Evolutionary conservation across 768 basidiomycete species (phyloP).

Genomic region (Pulveroboletus sp.): DNA sequence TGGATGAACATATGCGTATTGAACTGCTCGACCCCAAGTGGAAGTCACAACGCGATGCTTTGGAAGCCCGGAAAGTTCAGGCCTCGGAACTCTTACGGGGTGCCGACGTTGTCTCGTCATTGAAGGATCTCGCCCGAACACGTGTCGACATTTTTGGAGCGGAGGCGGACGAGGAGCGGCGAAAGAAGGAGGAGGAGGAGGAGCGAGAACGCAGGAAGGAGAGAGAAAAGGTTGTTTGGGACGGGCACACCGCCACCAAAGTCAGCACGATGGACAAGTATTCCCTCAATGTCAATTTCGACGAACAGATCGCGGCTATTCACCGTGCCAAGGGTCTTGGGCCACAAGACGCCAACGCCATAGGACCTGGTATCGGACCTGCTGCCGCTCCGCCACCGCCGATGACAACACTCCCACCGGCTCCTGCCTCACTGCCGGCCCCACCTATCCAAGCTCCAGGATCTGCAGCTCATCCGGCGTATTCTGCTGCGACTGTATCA

Average conservation of each 20-base stretch:
- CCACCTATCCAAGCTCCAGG: conserved; percentile 50
- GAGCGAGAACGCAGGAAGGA: conserved; percentile 79
- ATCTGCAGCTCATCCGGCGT: conserved; percentile 45
- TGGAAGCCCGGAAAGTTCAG: conserved; percentile 88
- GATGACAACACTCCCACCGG: conserved; percentile 60
- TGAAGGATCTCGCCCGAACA: conserved; percentile 90
- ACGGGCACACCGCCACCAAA: conserved; percentile 95
- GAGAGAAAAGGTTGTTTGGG: conserved; percentile 96
- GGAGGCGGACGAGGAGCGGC: conserved; percentile 86
- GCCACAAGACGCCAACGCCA: conserved; percentile 73
- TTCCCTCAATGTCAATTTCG: conserved; percentile 89
- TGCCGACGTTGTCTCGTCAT: conserved; percentile 90
- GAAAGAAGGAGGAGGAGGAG: conserved; percentile 83
- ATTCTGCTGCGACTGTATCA: conserved; percentile 81
- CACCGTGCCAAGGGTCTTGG: conserved; percentile 90
- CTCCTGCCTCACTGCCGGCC: conserved; percentile 70
- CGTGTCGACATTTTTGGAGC: conserved; percentile 97
- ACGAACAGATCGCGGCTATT: conserved; percentile 97
- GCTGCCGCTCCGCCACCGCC: conserved; percentile 63
- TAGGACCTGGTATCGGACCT: conserved; percentile 86
- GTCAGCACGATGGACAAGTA: conserved; percentile 89
- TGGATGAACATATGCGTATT: conserved; percentile 97
- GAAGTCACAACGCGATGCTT: conserved; percentile 89
- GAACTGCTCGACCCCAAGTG: conserved; percentile 96
- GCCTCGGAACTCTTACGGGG: conserved; percentile 84